Base-by-base conservation (phyloP, 345 rosid genomes). In the Citrus medica region DNA sequence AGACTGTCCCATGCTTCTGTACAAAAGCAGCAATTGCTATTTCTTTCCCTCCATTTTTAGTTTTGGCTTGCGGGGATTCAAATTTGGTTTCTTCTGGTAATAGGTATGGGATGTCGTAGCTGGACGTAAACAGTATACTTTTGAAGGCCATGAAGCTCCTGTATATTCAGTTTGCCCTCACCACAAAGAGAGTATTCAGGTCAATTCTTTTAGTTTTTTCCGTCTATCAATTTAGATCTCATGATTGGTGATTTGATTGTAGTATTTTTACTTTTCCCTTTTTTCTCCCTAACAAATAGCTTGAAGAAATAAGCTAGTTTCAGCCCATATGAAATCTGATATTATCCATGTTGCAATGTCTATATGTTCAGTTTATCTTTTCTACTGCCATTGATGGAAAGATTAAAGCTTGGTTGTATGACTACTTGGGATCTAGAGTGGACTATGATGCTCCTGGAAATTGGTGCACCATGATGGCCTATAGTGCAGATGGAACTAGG, bases 311-410 rank as follows among this genome's bases (percentile, higher is more conserved):
- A 22, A 35, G 53, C 56, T 24, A 59, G 67, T 69, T 71, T 51
- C 60, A 25, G 21, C 55, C 27, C 33, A 65, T 60, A 51, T 77
- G 48, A 42, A 28, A 56, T 76, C 59, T 62, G 55, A 58, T 78
- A 16, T 75, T 60, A 13, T 27, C 17, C 24, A 35, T 33, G 61
- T 74, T 59, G 56, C 33, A 51, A 32, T 75, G 53, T 82, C 69
- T 42, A 27, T 40, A 32, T 67, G 40, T 65, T 77, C 93, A 94
- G 97, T 94, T 94, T 77, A 89, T 94, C 25, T 94, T 94, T 77
- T 92, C 98, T 51, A 94, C 98, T n/a, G 92, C 95, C 51, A 79
- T 88, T 75, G 98, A 94, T 83, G 98, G 98, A 82, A 94, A 92
- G 83, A 94, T 94, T 67, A 94, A 92, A 80, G 95, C 98, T 71